A percentile compares a stretch with the other conserved stretches of the same genome.
These are phyloP conservation scores for Boeremia exigua DNA, from an alignment of 2,329 filamentous ascomycete species.

Conservation along the genomic window DNA sequence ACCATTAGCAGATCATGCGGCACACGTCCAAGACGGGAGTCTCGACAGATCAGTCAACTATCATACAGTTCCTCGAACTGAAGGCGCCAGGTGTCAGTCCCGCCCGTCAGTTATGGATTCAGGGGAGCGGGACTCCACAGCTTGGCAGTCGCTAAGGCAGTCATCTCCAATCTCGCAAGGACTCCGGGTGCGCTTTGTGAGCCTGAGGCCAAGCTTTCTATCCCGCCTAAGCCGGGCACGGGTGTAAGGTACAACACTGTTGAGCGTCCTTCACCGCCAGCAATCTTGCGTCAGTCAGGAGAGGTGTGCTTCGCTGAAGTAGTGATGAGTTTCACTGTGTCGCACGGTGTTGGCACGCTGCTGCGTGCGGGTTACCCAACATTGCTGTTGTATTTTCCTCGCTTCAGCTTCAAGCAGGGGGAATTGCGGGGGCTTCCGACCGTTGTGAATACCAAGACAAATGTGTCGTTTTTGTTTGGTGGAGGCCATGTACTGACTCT, in stretches of 20 bases:
- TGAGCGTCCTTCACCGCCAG: neutral
- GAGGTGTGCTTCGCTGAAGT: neutral
- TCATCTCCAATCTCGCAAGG: constrained; percentile 20
- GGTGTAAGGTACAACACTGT: constrained; percentile 5
- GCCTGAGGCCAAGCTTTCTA: constrained; percentile 23
- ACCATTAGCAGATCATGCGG: constrained; percentile 13
- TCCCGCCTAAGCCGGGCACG: constrained; percentile 16
- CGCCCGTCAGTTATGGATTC: constrained; percentile 6
- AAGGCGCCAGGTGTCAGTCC: constrained; percentile 8
- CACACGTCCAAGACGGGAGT: constrained; percentile 16
- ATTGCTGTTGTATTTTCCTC: constrained; percentile 13
- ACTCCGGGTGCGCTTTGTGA: constrained; percentile 1
- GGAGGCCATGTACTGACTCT: neutral
- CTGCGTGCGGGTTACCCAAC: neutral
- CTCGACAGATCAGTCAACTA: neutral
- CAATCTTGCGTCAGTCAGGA: constrained; percentile 1
- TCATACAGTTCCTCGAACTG: too few relatives aligned
- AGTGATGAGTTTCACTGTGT: constrained; percentile 7
- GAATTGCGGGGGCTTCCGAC: neutral
- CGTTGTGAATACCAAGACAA: neutral
- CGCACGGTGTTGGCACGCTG: constrained; percentile 8
- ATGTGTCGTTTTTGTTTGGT: neutral
- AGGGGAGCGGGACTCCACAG: constrained; percentile 9
- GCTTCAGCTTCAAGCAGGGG: constrained; percentile 14
- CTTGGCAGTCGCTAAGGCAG: constrained; percentile 16